Base-by-base conservation (phyloP, 2,329 filamentous ascomycete genomes). In the Paraconiothyrium sp. region DNA sequence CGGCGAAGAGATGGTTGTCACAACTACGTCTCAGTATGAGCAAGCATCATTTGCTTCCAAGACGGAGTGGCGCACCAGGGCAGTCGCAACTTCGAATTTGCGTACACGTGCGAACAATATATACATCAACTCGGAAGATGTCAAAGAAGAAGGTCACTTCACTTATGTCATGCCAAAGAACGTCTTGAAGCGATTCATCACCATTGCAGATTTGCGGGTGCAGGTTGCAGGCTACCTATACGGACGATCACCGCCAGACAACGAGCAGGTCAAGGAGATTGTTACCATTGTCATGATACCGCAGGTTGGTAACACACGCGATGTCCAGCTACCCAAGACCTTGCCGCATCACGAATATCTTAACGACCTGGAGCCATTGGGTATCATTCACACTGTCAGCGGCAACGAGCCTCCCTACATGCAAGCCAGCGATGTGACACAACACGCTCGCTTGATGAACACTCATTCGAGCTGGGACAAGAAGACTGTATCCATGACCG, bases 141-240 rank as follows among this genome's bases (percentile, higher is more conserved):
- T 94, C 67, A 92, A 93, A 57, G 88, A 95, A 66, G 93, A 97
- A 62, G 92, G 94, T 43, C 86, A 89, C 72, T 91, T 92, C 75
- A 99, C 94, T 0, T 99, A 98, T 74, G 92, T 99, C 73, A 97
- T 99, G 92, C 95, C 95, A 0, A 99, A 98, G 87, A 99, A 99
- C 78, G 90, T 99, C 52, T 86, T 99, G 72, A 97, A 97, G 86
- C 92, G 93, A 67, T 99, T 99, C 84, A 98, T 99, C 82, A 95
- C 92, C 27, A 96, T 99, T 75, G 91, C 95, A 50, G 95, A 99
- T 82, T 87, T 99, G 59, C 92, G 96, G 51, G 94, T 98, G 14
- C 95, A 99, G 80, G 94, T 99, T 54, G 94, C 94, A 16, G 95
- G 94, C 1, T 99, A 97, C 78, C 86, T 99, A 0, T 99, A 99